Base-by-base conservation (phyloP, 2,329 filamentous ascomycete genomes). In the Stagonosporopsis chrysanthemi region DNA sequence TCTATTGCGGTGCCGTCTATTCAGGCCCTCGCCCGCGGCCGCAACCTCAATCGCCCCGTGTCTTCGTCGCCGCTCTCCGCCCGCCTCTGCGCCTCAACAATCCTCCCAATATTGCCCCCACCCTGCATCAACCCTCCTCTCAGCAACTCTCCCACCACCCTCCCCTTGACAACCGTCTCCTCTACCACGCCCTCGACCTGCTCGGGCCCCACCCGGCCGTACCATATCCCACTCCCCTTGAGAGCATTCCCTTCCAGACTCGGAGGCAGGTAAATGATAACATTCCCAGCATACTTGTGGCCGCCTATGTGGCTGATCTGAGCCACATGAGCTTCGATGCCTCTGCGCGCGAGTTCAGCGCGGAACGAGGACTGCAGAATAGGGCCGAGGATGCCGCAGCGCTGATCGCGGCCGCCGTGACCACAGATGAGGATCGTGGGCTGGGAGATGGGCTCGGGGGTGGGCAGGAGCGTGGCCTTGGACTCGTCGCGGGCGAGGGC, bases 211-310 rank as follows among this genome's bases (percentile, higher is more conserved):
- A 95, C 88, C 38, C 91, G 80, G 0, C 91, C 91, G 73, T 95
- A 95, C 91, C 91, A 95, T 2, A 95, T 84, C 0, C 90, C 90
- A 67, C 85, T 85, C 0, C 90, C 90, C 1, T 84, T 86, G 47
- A 93, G 75, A 4, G 85, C 81, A 71, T 90, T 86, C 0, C 38
- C 62, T 5, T 49, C 60, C 61, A 60, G 70, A 4, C 33, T 48
- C 0, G 87, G 88, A 4, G 91, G 91, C 5, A 95, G 73, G 68
- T 95, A 95, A 1, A 95, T 77, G 44, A 95, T 92, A 33, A 94
- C 85, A 73, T 96, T 96, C 1, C 91, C 91, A 0, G 91, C 91
- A 72, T 89, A 94, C 73, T 92, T 93, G 76, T 96, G 91, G 0
- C 91, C 91, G 1, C 91, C 90, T 50, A 96, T 88, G 68, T 96